These are phyloP conservation scores for Hyaloscypha finlandica DNA, from an alignment of 495 filamentous ascomycete species.

Conservation along the genomic window DNA sequence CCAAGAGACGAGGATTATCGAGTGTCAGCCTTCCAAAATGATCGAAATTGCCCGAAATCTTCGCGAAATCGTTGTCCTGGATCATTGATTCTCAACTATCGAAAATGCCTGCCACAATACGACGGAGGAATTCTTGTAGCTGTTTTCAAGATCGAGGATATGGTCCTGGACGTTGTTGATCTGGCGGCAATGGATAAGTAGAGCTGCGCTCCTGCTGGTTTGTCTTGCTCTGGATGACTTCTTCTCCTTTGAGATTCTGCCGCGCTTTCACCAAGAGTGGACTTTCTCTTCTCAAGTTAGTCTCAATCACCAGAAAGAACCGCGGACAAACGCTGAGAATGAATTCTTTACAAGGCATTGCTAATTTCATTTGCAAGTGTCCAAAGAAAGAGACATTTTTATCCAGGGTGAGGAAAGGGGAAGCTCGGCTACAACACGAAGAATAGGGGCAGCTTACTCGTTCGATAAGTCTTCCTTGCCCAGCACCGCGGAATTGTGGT, in stretches of 20 bases:
- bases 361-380: neutral
- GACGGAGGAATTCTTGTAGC: neutral
- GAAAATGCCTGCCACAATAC: neutral
- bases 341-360: neutral
- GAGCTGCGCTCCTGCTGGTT: neutral
- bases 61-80: neutral
- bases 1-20: constrained; percentile 22
- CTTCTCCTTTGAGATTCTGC: too few relatives aligned
- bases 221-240: neutral
- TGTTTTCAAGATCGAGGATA: neutral
- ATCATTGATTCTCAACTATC: neutral
- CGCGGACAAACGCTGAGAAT: neutral
- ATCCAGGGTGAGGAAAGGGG: neutral
- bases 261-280: too few relatives aligned
- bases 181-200: neutral
- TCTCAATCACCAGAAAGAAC: neutral
- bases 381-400: neutral
- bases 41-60: neutral
- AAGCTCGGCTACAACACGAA: neutral
- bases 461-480: neutral
- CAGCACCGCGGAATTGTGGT: neutral
- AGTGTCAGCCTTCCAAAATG: constrained; percentile 24
- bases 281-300: neutral
- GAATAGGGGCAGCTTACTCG: neutral
- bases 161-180: neutral